phyloP scores from a whole-genome alignment of 352 stramenopile genomes.

The Elongisporangium undulatum region DNA sequence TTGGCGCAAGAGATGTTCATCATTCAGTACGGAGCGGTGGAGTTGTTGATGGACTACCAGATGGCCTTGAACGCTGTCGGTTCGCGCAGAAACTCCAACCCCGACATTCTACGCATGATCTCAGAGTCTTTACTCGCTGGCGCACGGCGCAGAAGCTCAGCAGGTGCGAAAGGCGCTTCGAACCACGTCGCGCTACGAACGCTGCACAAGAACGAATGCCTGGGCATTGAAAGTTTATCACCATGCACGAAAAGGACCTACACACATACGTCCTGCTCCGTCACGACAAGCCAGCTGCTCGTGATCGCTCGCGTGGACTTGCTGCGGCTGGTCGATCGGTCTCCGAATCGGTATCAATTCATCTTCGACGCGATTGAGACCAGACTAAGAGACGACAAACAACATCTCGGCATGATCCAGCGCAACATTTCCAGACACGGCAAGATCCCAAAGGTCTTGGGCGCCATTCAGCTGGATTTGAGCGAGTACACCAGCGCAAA shows the following conservation, averaged over 20 bases:
- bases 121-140: not conserved
- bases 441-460: not conserved
- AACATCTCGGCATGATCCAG: conserved; percentile 1
- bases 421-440: conserved; percentile 1
- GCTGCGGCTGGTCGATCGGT: conserved; percentile 11
- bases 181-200: conserved; percentile 15
- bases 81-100: not conserved
- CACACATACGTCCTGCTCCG: conserved; percentile 15
- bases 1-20: conserved; percentile 28
- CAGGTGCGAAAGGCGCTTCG: not conserved
- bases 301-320: conserved; percentile 16
- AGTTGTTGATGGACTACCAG: conserved; percentile 17
- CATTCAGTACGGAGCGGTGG: conserved; percentile 27
- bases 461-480: not conserved
- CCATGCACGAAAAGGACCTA: conserved; percentile 9
- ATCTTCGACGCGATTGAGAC: conserved; percentile 1
- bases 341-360: conserved; percentile 7
- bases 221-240: conserved; percentile 30
- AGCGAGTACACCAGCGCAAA: not conserved
- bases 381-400: not conserved
- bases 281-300: conserved; percentile 22
- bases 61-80: not conserved
- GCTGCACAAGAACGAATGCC: conserved; percentile 22
- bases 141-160: not conserved
- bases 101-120: not conserved